A percentile compares a stretch with the other conserved stretches of the same genome.
These are phyloP conservation scores for Mycosphaerella sp. DNA, from an alignment of 2,329 filamentous ascomycete species.

Conservation along the genomic window DNA sequence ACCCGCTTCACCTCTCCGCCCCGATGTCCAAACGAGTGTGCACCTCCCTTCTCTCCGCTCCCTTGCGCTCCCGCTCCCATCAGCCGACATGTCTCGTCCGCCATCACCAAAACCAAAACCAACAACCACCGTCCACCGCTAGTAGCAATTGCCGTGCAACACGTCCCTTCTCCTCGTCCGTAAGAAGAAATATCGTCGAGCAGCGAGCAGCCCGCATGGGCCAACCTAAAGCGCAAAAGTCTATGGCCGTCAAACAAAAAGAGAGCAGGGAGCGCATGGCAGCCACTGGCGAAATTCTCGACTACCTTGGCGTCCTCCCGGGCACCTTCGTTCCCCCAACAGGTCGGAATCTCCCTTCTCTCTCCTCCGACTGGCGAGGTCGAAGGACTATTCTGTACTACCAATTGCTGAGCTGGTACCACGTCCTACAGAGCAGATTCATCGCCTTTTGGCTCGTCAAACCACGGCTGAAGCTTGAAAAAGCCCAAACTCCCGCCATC, in stretches of 20 bases:
- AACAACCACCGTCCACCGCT: slow-evolving; percentile 4
- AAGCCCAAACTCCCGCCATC: slow-evolving; percentile 33
- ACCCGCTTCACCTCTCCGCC: neutral
- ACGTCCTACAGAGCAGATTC: slow-evolving; percentile 1
- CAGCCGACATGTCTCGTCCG: slow-evolving; percentile 2
- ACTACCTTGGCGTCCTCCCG: slow-evolving; percentile 43
- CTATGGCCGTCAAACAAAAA: slow-evolving; percentile 34
- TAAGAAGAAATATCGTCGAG: slow-evolving; percentile 7
- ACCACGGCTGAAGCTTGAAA: slow-evolving; percentile 22
- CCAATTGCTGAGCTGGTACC: neutral
- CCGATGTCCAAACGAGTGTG: slow-evolving; percentile 23
- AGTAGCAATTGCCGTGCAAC: neutral
- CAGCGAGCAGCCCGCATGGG: slow-evolving; percentile 8
- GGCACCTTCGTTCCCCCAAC: slow-evolving; percentile 31
- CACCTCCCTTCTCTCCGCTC: slow-evolving; percentile 17
- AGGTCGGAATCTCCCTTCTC: slow-evolving; percentile 22
- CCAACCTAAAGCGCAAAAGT: slow-evolving; percentile 33
- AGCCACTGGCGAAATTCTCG: slow-evolving; percentile 25
- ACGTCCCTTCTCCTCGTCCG: slow-evolving; percentile 20
- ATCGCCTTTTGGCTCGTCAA: slow-evolving; percentile 16
- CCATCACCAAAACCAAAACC: slow-evolving; percentile 11
- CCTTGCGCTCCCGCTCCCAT: slow-evolving; percentile 7
- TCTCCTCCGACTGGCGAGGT: slow-evolving; percentile 8
- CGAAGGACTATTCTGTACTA: slow-evolving; percentile 9
- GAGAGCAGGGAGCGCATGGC: slow-evolving; percentile 29